Base-by-base conservation (phyloP, 202 grass and related monocot genomes). In the Elaeis oleifera region DNA sequence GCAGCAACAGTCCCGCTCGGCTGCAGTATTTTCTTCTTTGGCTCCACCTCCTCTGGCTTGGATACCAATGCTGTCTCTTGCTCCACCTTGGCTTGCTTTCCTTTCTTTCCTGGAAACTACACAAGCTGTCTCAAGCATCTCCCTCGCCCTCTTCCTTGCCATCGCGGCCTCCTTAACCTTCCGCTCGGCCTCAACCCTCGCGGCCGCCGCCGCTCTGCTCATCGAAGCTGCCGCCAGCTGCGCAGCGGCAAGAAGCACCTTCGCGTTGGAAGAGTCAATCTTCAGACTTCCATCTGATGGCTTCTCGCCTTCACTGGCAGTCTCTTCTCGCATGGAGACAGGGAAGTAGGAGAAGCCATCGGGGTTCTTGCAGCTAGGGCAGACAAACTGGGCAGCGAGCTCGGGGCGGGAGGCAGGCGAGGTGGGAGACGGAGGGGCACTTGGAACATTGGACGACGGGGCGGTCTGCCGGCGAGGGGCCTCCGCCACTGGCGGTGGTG, bases 181-280 rank as follows among this genome's bases (percentile, higher is more conserved):
- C 73, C 77, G 78, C 51, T 91, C 88, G 0, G 87, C 81, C 6
- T 89, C 88, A 5, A 58, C 60, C 14, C 81, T 78, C 8, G 84
- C 84, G 5, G 73, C 68, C 0, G 51, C 68, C 1, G 77, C 81
- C 4, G 84, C 88, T 22, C 82, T 81, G 6, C 56, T 52, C 57
- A 97, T 72, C 19, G 84, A 86, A 7, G 80, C 73, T 16, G 84
- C 74, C 6, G 92, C 68, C 18, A 97, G 60, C 11, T 74, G 64
- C 4, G 88, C 81, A 0, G 88, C 88, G 14, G 86, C 78, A 36
- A 97, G 92, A 56, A 91, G 79, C 17, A 82, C 69, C 11, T 61
- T 74, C 23, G 87, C 81, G 18, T 62, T 67, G 29, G 60, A 63
- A 57, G 74, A 49, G 44, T 86, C 77, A 1, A 97, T 17, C 21